phyloP scores from a whole-genome alignment of 495 filamentous ascomycete species.

The Neurospora tetrasperma region DNA sequence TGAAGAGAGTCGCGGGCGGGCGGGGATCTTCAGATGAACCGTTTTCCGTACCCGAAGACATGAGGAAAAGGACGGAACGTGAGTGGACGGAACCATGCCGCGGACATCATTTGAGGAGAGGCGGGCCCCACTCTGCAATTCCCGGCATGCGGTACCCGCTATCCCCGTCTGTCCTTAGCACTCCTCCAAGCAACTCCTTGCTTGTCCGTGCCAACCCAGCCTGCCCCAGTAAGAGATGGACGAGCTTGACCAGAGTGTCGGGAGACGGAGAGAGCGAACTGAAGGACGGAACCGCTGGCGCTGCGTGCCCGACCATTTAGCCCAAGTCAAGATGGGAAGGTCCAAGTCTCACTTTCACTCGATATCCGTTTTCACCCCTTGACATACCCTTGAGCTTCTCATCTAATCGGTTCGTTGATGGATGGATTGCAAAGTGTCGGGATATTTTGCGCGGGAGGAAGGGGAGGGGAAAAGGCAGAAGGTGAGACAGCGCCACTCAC shows the following conservation, averaged over 20 bases:
- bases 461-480: background rate
- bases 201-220: background rate
- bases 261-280: background rate
- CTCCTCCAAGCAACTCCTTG: background rate
- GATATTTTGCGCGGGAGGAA: background rate
- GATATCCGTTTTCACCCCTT: background rate
- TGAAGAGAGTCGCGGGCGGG: background rate
- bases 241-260: slow-evolving; percentile 7
- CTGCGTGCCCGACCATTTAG: background rate
- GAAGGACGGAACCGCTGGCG: background rate
- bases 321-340: background rate
- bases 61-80: background rate
- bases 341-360: slow-evolving; percentile 2
- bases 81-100: background rate
- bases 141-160: background rate
- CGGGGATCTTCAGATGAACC: background rate
- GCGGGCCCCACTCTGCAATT: background rate
- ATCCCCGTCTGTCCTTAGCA: background rate
- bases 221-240: background rate
- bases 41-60: background rate
- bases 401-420: background rate
- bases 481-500: background rate
- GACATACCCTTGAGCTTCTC: background rate
- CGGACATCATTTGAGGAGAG: background rate
- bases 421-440: background rate